Evolutionary conservation across 2,329 filamentous ascomycete genomes (phyloP).

Genomic region (Cercospora citrullina): DNA sequence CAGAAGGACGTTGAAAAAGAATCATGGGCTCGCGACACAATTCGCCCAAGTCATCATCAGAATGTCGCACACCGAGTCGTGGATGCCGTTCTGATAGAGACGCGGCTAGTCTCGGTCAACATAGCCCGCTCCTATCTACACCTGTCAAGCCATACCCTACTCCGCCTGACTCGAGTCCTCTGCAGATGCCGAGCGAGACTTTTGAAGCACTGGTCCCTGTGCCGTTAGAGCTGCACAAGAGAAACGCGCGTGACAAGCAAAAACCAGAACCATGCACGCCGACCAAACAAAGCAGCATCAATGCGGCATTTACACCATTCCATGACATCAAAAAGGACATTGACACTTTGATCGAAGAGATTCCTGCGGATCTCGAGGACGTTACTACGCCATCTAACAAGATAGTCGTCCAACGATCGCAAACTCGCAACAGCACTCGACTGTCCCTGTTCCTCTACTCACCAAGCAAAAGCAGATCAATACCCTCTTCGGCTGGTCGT

Average conservation of each 20-base stretch:
- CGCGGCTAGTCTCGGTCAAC: neutral
- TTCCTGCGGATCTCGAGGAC: neutral
- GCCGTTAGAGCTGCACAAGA: neutral
- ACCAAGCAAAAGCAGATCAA: neutral
- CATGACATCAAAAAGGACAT: slow-evolving; percentile 13
- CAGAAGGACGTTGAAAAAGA: neutral
- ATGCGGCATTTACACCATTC: slow-evolving; percentile 3
- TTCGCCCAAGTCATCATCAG: neutral
- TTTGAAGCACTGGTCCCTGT: neutral
- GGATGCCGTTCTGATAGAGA: neutral
- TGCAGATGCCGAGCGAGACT: neutral
- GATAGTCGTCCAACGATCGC: neutral
- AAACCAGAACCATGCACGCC: neutral
- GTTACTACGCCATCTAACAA: neutral
- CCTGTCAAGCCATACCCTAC: neutral
- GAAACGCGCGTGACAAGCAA: neutral
- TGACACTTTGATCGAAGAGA: neutral
- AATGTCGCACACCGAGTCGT: neutral
- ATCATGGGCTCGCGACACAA: neutral
- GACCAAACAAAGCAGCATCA: neutral
- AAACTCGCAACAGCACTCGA: neutral
- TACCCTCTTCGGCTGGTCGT: neutral
- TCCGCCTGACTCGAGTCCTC: slow-evolving; percentile 2
- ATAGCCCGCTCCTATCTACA: neutral
- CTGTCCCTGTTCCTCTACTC: slow-evolving; percentile 11